phyloP scores from a whole-genome alignment of 371 early-diverging fungal genomes.

The Haplosporangium sp. region DNA sequence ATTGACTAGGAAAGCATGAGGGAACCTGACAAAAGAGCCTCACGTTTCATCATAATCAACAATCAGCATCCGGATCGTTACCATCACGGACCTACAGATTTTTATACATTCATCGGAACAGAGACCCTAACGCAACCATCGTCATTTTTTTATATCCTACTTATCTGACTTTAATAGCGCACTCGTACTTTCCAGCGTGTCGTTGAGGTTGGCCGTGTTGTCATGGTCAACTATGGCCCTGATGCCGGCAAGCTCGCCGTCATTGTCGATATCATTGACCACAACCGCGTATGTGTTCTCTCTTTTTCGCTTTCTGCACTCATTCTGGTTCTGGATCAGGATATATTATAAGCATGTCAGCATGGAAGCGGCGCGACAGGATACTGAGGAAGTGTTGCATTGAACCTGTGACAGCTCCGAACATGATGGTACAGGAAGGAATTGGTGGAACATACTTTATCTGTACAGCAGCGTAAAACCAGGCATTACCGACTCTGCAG shows the following conservation, averaged over 20 bases:
- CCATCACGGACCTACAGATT: neutral
- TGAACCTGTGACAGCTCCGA: too few species aligned
- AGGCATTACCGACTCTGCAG: too few species aligned
- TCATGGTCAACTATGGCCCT: constrained; percentile 93
- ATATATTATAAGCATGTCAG: neutral
- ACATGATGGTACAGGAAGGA: too few species aligned
- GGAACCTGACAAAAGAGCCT: too few species aligned
- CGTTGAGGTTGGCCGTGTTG: constrained; percentile 98
- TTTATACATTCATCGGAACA: neutral
- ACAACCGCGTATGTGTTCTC: constrained; percentile 82
- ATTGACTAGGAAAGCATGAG: too few species aligned
- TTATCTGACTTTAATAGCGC: constrained; percentile 29
- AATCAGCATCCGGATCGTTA: too few species aligned
- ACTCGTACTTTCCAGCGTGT: constrained; percentile 81
- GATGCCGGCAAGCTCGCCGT: constrained; percentile 97
- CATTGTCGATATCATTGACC: constrained; percentile 98
- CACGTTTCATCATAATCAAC: too few species aligned
- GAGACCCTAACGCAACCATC: constrained; percentile 11
- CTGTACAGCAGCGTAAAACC: too few species aligned
- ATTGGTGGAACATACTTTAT: too few species aligned
- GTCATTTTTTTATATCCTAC: neutral
- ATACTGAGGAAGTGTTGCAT: too few species aligned
- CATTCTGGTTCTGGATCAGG: neutral
- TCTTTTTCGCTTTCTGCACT: neutral
- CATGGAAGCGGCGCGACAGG: neutral